phyloP scores from a whole-genome alignment of 768 basidiomycete genomes.

The Suillus weaverae region DNA sequence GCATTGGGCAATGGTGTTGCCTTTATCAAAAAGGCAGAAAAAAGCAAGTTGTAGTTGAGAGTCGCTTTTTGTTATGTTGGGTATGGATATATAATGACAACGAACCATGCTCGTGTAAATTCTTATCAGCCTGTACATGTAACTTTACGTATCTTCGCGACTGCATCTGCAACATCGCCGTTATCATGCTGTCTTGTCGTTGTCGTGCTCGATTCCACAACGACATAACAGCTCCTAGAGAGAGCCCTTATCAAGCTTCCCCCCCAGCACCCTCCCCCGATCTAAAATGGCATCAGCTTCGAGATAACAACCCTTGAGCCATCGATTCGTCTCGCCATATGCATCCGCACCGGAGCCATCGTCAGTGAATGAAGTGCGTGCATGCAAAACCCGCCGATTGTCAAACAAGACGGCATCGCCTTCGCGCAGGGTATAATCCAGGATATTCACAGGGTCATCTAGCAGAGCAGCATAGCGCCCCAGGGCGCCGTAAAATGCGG shows the following conservation, averaged over 20 bases:
- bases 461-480: conserved; percentile 57
- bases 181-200: neutral
- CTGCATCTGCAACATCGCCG: neutral
- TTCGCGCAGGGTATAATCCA: conserved; percentile 68
- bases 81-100: neutral
- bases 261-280: conserved; percentile 52
- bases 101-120: neutral
- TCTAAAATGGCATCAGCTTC: conserved; percentile 68
- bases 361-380: conserved; percentile 72
- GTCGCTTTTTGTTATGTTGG: neutral
- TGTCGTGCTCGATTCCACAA: neutral
- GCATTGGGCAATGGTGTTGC: conserved; percentile 65
- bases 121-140: neutral
- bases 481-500: conserved; percentile 63
- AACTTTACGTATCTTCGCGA: neutral
- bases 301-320: conserved; percentile 89
- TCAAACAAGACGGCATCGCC: conserved; percentile 91
- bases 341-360: conserved; percentile 23
- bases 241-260: conserved; percentile 16
- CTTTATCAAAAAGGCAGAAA: conserved; percentile 54
- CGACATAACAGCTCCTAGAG: neutral
- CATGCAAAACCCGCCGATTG: conserved; percentile 88
- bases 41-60: conserved; percentile 40
- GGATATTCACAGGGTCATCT: conserved; percentile 50
- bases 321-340: conserved; percentile 59